Evolutionary conservation across 352 stramenopile genomes (phyloP).

Genomic region (Sclerospora graminicola): DNA sequence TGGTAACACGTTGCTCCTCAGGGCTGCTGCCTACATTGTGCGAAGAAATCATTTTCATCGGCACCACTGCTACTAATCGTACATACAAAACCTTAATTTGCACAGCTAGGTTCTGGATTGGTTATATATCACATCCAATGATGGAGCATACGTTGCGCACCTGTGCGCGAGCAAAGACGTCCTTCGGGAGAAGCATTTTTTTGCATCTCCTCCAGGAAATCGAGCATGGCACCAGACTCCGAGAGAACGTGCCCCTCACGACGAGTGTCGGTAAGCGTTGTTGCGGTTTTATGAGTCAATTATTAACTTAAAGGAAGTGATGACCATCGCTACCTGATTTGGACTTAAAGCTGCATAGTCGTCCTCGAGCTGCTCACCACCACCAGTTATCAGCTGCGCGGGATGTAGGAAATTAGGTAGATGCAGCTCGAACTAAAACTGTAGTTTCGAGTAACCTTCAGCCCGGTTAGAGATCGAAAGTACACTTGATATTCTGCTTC

Average conservation of each 20-base stretch:
- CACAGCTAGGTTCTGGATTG: constrained; percentile 83
- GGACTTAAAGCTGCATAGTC: constrained; percentile 49
- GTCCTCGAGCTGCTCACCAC: constrained; percentile 47
- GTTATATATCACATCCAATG: constrained; percentile 46
- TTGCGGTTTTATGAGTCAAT: background rate
- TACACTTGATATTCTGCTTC: too few species aligned
- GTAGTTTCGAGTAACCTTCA: too few species aligned
- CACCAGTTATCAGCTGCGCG: constrained; percentile 19
- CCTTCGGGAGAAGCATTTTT: too few species aligned
- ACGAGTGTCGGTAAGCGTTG: constrained; percentile 44
- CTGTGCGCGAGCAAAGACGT: too few species aligned
- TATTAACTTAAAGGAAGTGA: constrained; percentile 1
- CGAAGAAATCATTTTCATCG: too few species aligned
- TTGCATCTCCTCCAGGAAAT: constrained; percentile 85
- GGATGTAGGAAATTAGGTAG: too few species aligned
- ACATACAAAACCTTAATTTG: constrained; percentile 39
- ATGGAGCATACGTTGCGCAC: too few species aligned
- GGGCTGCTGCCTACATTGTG: constrained; percentile 20
- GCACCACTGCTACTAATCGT: too few species aligned
- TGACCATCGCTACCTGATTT: constrained; percentile 36
- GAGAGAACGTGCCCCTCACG: constrained; percentile 23
- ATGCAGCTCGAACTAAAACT: too few species aligned
- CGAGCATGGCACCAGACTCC: constrained; percentile 88
- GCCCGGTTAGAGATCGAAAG: too few species aligned
- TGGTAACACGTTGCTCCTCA: constrained; percentile 40